Conservation (phyloP, 2,329 filamentous ascomycete species). For the Microdochium paspali region DNA sequence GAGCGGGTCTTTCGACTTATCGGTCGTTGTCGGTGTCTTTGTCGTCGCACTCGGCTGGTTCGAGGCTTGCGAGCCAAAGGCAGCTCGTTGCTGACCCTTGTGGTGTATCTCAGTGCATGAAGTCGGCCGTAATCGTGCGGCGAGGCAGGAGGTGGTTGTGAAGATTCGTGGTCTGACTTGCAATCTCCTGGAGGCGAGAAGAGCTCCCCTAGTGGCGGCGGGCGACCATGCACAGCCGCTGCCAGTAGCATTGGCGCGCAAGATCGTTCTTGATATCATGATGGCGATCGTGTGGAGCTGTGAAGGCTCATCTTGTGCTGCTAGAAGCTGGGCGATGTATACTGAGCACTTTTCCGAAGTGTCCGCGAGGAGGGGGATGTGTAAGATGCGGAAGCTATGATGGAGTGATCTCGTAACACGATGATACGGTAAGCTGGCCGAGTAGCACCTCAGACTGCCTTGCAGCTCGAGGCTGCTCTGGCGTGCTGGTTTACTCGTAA, state of each 20-base stretch:
- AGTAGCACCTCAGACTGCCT: background rate
- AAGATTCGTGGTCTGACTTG: background rate
- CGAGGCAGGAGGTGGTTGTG: background rate
- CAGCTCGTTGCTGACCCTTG: background rate
- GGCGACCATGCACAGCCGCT: background rate
- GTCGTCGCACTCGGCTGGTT: background rate
- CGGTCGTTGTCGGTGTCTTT: no score
- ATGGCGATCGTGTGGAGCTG: background rate
- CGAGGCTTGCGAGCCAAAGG: background rate
- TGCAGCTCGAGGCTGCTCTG: background rate
- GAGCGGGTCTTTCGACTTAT: constrained; percentile 38
- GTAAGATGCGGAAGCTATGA: background rate
- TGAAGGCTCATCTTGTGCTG: background rate
- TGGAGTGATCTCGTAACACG: background rate
- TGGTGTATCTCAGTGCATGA: background rate
- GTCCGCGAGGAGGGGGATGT: background rate
- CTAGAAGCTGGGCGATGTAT: background rate
- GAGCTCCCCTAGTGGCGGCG: background rate
- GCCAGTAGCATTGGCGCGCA: background rate
- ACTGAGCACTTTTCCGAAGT: no score
- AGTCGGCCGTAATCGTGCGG: background rate
- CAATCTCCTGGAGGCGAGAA: background rate
- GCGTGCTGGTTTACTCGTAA: background rate
- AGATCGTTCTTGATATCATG: background rate
- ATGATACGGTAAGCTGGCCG: background rate